phyloP scores from a whole-genome alignment of 805 yeast genomes.

The Yarrowia sp. region DNA sequence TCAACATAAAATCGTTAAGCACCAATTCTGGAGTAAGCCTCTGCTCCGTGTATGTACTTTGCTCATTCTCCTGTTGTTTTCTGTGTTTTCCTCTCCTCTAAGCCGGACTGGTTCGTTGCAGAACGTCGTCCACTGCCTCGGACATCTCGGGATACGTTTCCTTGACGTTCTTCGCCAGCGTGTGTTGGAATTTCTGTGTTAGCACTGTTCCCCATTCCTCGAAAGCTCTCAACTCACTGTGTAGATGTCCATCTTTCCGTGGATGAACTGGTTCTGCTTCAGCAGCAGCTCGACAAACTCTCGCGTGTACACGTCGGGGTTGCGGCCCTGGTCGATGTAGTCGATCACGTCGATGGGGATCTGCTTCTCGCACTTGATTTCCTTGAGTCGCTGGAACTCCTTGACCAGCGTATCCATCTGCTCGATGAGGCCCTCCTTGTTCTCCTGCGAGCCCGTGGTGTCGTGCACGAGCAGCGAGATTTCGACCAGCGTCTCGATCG shows the following conservation, averaged over 20 bases:
- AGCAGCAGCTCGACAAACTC: constrained; percentile 95
- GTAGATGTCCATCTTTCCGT: constrained; percentile 79
- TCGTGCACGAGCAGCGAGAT: constrained; percentile 91
- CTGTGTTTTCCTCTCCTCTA: neutral
- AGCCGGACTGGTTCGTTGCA: constrained; percentile 20
- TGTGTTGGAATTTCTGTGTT: constrained; percentile 52
- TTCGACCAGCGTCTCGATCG: constrained; percentile 80
- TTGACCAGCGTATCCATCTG: constrained; percentile 32
- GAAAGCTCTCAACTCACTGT: constrained; percentile 28
- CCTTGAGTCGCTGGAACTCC: constrained; percentile 40
- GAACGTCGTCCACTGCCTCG: constrained; percentile 52
- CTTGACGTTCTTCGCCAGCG: constrained; percentile 64
- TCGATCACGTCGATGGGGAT: constrained; percentile 79
- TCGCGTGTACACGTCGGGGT: constrained; percentile 94
- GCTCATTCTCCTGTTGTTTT: no score
- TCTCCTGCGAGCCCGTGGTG: constrained; percentile 82
- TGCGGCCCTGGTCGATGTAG: constrained; percentile 93
- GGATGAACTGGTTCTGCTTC: constrained; percentile 78
- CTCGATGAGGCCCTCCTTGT: constrained; percentile 55
- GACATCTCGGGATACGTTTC: constrained; percentile 78
- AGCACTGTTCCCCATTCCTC: neutral
- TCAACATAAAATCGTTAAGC: no score
- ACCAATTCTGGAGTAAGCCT: no score
- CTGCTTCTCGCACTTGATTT: constrained; percentile 30
- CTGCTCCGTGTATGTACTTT: no score